Conservation (phyloP, 2,329 filamentous ascomycete species). For the Aspergillus ruber region DNA sequence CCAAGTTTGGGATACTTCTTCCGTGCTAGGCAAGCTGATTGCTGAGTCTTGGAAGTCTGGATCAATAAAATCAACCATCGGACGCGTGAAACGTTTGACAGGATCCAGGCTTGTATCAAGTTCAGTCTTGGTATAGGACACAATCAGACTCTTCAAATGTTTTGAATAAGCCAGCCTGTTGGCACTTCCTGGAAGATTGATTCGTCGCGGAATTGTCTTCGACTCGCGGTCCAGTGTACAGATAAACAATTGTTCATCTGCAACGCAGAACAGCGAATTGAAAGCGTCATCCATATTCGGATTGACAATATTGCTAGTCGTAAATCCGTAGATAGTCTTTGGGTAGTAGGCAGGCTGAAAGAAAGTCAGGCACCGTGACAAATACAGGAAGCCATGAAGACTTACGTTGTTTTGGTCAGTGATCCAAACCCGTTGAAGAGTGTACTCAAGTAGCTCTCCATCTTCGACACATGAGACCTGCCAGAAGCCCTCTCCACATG, state of each 20-base stretch:
- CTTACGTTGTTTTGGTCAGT: constrained; percentile 39
- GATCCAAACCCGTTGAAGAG: constrained; percentile 33
- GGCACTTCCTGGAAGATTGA: constrained; percentile 36
- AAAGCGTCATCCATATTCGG: constrained; percentile 22
- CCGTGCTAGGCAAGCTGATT: constrained; percentile 2
- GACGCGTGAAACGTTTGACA: constrained; percentile 25
- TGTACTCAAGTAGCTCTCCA: constrained; percentile 18
- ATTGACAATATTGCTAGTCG: constrained; percentile 25
- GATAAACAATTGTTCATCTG: constrained; percentile 42
- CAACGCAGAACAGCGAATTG: constrained; percentile 44
- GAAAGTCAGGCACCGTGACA: constrained; percentile 9
- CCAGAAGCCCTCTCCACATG: constrained; percentile 35
- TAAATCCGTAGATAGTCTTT: constrained; percentile 27
- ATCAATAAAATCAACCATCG: constrained; percentile 35
- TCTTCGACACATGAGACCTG: constrained; percentile 23
- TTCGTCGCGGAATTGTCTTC: constrained; percentile 36
- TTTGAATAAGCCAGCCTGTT: constrained; percentile 41
- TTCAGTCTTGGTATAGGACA: constrained; percentile 36
- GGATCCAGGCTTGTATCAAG: constrained; percentile 20
- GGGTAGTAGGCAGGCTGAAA: constrained; percentile 34
- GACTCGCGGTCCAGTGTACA: constrained; percentile 40
- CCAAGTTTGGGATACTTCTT: constrained; percentile 13
- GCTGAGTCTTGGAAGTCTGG: constrained; percentile 26
- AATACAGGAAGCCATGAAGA: constrained; percentile 1
- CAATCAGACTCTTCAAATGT: constrained; percentile 43